Base-by-base conservation (phyloP, 164 flowering plant species). In the Buxus sempervirens region DNA sequence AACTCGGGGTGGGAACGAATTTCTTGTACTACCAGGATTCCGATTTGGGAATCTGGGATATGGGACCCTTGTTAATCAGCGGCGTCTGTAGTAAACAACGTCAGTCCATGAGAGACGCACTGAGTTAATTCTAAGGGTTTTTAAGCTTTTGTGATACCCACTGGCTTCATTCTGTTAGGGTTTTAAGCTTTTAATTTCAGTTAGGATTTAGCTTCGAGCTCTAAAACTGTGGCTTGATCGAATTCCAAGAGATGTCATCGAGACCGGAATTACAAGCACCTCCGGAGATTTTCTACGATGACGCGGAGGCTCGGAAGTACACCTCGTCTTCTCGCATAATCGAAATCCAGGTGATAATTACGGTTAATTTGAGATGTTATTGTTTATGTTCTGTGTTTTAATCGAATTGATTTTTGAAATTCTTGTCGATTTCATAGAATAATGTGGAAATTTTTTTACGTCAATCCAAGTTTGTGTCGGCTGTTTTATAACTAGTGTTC, bases 271-370 rank as follows among this genome's bases (percentile, higher is more conserved):
- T 83, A 5, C 82, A 62, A 69, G 97, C 97, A 1, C 98, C 98
- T 23, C 97, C 98, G 0, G 98, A 94, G 87, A 85, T 91, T 51
- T 94, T 94, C 85, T 91, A 94, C 72, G 76, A 90, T 60, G 91
- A 90, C 2, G 58, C 66, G 0, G 98, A 93, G 70, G 97, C 97
- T 78, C 96, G 96, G 0, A 94, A 91, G 65, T 94, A 94, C 80
- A 91, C 98, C 25, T 87, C 93, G 22, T 91, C 96, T 38, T 94
- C 97, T 62, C 95, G 97, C 28, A 90, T 94, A 25, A 84, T 87
- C 45, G 88, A 88, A 62, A 90, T 91, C 77, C 98, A 94, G 93
- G 97, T 87, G 54, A 24, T 4, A 36, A 28, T 41, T 16, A 22
- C 0, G 9, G 6, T n/a, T 10, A 36, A n/a, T 51, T 28, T 1